A percentile compares a stretch with the other conserved stretches of the same genome.
phyloP scores from a whole-genome alignment of 305 asterid species.

The Withania somnifera region DNA sequence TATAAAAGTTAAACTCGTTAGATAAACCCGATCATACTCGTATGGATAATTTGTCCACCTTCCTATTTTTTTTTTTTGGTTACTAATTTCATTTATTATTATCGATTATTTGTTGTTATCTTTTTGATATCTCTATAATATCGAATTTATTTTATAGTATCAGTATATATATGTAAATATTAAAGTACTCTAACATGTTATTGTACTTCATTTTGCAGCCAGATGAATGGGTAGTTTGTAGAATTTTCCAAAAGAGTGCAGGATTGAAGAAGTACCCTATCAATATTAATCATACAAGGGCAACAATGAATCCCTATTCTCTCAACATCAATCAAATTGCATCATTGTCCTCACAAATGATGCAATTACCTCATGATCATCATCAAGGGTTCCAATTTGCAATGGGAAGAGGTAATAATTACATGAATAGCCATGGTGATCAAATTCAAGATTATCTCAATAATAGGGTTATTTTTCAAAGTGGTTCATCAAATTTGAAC shows the following conservation, averaged over 20 bases:
- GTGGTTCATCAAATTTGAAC: slow-evolving; percentile 24
- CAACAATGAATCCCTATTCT: slow-evolving; percentile 33
- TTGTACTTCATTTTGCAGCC: slow-evolving; percentile 34
- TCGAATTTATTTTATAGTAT: neutral
- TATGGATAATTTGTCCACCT: neutral
- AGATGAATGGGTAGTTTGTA: slow-evolving; percentile 97
- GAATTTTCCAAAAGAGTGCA: slow-evolving; percentile 75
- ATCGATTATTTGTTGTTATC: neutral
- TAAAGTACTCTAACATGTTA: neutral
- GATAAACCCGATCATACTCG: neutral
- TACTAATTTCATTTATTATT: neutral
- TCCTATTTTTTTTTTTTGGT: neutral
- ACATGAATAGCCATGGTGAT: slow-evolving; percentile 24
- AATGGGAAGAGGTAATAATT: slow-evolving; percentile 13
- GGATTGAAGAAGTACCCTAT: slow-evolving; percentile 59
- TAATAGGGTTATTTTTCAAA: slow-evolving; percentile 24
- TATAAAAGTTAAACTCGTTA: neutral
- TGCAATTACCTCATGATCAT: slow-evolving; percentile 16
- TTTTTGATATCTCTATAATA: neutral
- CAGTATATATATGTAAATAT: neutral
- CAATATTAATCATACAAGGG: slow-evolving; percentile 50
- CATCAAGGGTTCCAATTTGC: slow-evolving; percentile 31
- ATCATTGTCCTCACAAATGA: slow-evolving; percentile 34
- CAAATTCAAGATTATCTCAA: slow-evolving; percentile 50
- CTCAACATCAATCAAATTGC: slow-evolving; percentile 22